Evolutionary conservation across 108 stramenopile species (phyloP).

Genomic region (Skeletonema grethae): DNA sequence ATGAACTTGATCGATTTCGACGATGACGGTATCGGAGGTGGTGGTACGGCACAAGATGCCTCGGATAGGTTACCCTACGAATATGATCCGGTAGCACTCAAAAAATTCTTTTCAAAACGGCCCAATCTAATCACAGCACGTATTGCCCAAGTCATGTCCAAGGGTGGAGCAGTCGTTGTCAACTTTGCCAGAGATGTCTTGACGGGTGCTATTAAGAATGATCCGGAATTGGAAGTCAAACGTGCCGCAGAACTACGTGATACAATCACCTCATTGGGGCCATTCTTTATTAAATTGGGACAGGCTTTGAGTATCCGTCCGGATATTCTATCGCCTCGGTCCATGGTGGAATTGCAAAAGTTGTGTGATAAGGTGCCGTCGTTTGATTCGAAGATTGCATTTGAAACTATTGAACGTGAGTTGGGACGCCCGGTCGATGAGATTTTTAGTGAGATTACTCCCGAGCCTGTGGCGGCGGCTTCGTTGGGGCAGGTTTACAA

Average conservation of each 20-base stretch:
- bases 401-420: slow-evolving; percentile 88
- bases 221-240: slow-evolving; percentile 80
- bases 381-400: slow-evolving; percentile 83
- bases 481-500: slow-evolving; percentile 92
- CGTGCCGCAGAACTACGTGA: slow-evolving; percentile 87
- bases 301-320: slow-evolving; percentile 90
- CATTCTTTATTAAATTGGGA: slow-evolving; percentile 91
- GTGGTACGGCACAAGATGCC: background rate
- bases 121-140: slow-evolving; percentile 73
- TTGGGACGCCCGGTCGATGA: slow-evolving; percentile 82
- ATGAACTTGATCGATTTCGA: slow-evolving; percentile 85
- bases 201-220: slow-evolving; percentile 58
- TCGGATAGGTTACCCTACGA: slow-evolving; percentile 65
- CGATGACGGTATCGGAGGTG: slow-evolving; percentile 15
- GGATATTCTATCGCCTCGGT: slow-evolving; percentile 84
- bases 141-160: slow-evolving; percentile 65
- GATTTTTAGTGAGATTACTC: slow-evolving; percentile 86
- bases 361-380: slow-evolving; percentile 95
- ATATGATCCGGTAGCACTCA: slow-evolving; percentile 84
- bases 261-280: slow-evolving; percentile 88
- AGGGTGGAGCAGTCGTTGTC: slow-evolving; percentile 63
- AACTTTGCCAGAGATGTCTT: slow-evolving; percentile 57
- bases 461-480: slow-evolving; percentile 95
- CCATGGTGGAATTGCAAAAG: slow-evolving; percentile 95
- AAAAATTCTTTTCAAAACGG: slow-evolving; percentile 79